Evolutionary conservation across 2,329 filamentous ascomycete genomes (phyloP).

Genomic region (Arthrobotrys pseudoclavata): DNA sequence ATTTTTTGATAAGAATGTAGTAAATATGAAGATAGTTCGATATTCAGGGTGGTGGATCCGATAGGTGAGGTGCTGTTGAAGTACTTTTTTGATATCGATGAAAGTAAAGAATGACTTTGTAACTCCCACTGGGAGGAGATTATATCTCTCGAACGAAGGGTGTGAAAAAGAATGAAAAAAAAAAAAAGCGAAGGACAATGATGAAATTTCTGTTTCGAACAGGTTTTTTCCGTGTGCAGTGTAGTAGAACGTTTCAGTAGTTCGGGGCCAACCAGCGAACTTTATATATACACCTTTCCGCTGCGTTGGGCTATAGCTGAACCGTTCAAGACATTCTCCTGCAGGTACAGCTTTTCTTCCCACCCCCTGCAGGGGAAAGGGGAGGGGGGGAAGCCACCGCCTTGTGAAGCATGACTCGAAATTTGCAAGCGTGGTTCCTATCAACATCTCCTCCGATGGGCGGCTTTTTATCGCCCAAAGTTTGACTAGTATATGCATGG

Average conservation of each 20-base stretch:
- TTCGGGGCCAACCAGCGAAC: not conserved
- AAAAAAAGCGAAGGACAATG: slow-evolving; percentile 4
- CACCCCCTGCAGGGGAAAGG: slow-evolving; percentile 29
- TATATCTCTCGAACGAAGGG: slow-evolving; percentile 4
- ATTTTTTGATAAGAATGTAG: no score
- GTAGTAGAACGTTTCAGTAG: slow-evolving; percentile 16
- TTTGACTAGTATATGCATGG: slow-evolving; percentile 17
- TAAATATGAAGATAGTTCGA: not conserved
- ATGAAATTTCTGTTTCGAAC: slow-evolving; percentile 18
- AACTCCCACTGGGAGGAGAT: slow-evolving; percentile 2
- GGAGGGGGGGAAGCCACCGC: slow-evolving; percentile 6
- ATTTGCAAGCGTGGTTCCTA: slow-evolving; percentile 6
- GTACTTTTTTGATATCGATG: slow-evolving; percentile 10
- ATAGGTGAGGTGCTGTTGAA: slow-evolving; percentile 1
- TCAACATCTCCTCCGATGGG: slow-evolving; percentile 4
- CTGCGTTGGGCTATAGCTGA: not conserved
- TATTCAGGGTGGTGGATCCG: not conserved
- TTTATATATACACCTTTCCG: slow-evolving; percentile 6
- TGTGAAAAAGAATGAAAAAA: slow-evolving; percentile 6
- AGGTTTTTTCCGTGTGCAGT: slow-evolving; percentile 9
- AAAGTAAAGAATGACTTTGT: slow-evolving; percentile 1
- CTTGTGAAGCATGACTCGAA: not conserved
- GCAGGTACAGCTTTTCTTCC: slow-evolving; percentile 2
- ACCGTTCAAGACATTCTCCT: slow-evolving; percentile 22
- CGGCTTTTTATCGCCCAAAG: slow-evolving; percentile 31